Evolutionary conservation across 2,329 filamentous ascomycete genomes (phyloP).

Genomic region (Acrocalymma vagum): DNA sequence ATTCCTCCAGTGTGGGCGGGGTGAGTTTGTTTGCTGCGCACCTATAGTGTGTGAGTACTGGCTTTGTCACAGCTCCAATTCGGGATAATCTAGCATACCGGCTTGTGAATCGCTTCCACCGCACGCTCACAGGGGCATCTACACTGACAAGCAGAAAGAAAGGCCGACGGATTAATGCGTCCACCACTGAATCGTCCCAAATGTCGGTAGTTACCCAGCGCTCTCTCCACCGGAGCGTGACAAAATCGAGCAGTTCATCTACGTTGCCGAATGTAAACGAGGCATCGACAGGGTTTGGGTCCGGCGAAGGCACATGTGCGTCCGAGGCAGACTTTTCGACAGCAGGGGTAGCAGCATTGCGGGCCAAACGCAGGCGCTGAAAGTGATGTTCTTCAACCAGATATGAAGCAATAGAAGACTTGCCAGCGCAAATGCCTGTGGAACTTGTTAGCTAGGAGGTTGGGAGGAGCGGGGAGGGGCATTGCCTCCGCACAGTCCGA

Average conservation of each 20-base stretch:
- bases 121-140: slow-evolving; percentile 84
- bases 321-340: slow-evolving; percentile 54
- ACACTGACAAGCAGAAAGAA: slow-evolving; percentile 95
- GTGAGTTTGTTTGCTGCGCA: slow-evolving; percentile 58
- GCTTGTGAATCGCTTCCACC: slow-evolving; percentile 80
- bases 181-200: slow-evolving; percentile 74
- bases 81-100: slow-evolving; percentile 46
- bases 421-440: slow-evolving; percentile 94
- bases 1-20: slow-evolving; percentile 65
- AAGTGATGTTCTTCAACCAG: slow-evolving; percentile 87
- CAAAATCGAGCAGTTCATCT: slow-evolving; percentile 79
- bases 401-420: slow-evolving; percentile 88
- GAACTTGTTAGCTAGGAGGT: slow-evolving; percentile 20
- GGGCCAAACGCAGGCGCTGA: slow-evolving; percentile 71
- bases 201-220: slow-evolving; percentile 89
- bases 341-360: slow-evolving; percentile 44
- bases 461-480: neutral
- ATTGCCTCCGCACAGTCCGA: slow-evolving; percentile 70
- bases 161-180: slow-evolving; percentile 79
- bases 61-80: neutral
- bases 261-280: slow-evolving; percentile 57
- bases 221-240: slow-evolving; percentile 83
- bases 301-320: slow-evolving; percentile 39
- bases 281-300: slow-evolving; percentile 25
- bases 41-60: slow-evolving; percentile 37